Conservation (phyloP, 495 filamentous ascomycete genomes). For the Xylaria bambusicola region DNA sequence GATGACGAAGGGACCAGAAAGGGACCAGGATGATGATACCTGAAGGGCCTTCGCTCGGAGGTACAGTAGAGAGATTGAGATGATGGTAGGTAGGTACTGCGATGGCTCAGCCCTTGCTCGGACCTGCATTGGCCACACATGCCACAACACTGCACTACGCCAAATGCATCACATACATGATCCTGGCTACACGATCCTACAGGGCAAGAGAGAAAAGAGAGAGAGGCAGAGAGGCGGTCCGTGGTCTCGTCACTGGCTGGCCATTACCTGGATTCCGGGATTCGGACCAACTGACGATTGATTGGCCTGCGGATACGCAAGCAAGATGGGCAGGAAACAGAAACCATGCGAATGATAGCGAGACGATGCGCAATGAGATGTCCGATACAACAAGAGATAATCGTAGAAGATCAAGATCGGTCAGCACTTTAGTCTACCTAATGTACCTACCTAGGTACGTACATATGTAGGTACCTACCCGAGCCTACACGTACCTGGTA, state of each 20-base stretch:
- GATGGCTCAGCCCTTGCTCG: constrained; percentile 3
- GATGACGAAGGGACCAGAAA: constrained; percentile 8
- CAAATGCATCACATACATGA: no score
- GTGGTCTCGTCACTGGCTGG: background rate
- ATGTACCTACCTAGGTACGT: background rate
- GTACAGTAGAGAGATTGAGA: no score
- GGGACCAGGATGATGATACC: no score
- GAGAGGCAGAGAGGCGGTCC: constrained; percentile 4
- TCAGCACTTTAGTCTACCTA: no score
- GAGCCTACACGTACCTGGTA: no score
- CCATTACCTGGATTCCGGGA: constrained; percentile 5
- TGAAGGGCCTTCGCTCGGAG: no score
- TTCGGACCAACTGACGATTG: background rate
- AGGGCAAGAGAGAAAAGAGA: no score
- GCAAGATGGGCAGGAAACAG: background rate
- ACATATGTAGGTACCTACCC: background rate
- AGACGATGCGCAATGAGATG: background rate
- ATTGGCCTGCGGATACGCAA: background rate
- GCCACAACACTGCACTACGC: no score
- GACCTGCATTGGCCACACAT: constrained; percentile 20
- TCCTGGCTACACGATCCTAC: no score
- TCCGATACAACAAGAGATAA: no score
- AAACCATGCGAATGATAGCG: background rate
- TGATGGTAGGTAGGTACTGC: no score
- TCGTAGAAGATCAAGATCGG: no score